A percentile compares a stretch with the other conserved stretches of the same genome.
Conservation (phyloP, 768 basidiomycete species). For the Rossbeevera mucosa region DNA sequence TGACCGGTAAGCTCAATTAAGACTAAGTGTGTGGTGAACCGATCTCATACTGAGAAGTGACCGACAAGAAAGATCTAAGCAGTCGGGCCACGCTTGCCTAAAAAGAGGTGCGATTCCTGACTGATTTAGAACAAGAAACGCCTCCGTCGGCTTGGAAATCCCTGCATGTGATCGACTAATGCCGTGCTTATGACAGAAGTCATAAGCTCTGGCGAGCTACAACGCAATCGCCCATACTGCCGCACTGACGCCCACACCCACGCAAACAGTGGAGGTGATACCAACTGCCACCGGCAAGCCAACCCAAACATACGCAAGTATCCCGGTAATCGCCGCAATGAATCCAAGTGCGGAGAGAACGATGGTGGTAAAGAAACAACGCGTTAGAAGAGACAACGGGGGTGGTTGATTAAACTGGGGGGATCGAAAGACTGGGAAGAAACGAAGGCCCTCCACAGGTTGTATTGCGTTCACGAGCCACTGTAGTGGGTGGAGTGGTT, state of each 20-base stretch:
- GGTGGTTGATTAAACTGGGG: background rate
- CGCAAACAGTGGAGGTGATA: conserved; percentile 25
- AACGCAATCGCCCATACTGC: conserved; percentile 24
- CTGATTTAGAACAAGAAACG: background rate
- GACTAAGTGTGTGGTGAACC: background rate
- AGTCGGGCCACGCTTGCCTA: too few species aligned
- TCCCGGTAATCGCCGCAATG: conserved; percentile 22
- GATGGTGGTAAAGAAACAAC: conserved; percentile 26
- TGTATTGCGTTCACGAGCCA: background rate
- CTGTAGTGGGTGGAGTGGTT: conserved; percentile 10
- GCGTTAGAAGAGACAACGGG: conserved; percentile 20
- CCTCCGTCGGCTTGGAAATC: too few species aligned
- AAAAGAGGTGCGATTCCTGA: background rate
- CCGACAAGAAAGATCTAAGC: too few species aligned
- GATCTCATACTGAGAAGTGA: too few species aligned
- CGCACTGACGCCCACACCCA: conserved; percentile 17
- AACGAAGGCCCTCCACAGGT: background rate
- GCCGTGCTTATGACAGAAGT: background rate
- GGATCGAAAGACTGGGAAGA: background rate
- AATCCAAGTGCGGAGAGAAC: conserved; percentile 24
- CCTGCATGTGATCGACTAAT: too few species aligned
- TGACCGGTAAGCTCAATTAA: background rate
- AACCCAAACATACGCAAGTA: conserved; percentile 25
- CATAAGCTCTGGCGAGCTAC: conserved; percentile 8
- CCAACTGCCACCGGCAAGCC: conserved; percentile 23